Base-by-base conservation (phyloP, 768 basidiomycete genomes). In the Kwoniella dejecticola region DNA sequence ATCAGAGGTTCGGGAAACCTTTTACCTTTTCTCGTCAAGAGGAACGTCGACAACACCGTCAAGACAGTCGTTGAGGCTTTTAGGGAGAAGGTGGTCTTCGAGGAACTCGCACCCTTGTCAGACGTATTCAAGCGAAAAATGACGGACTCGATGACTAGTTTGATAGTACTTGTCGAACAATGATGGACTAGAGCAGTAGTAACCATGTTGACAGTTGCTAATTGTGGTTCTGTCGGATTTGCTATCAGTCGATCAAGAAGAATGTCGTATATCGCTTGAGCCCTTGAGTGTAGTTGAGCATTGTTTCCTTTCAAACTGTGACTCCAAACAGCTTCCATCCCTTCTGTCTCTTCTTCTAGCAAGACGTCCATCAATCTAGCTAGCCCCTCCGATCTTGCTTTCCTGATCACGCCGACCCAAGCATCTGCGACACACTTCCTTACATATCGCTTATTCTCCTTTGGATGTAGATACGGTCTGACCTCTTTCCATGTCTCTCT, bases 151-250 rank as follows among this genome's bases (percentile, higher is more conserved):
- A 84, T 76, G 13, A 91, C 65, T 23, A 87, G 86, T 45, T 62
- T 56, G 45, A 79, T 54, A 21, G 58, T 60, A 1, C 65, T 31
- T 8, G 82, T 82, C 66, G 87, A 88, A 76, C 88, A 87, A 69
- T 95, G 91, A 71, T 95, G 93, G 19, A 89, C 85, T 11, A 91
- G 79, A 0, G 91, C 87, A 0, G 91, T 94, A 1, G 91, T 79
- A 0, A 88, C 80, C 31, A 91, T 85, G 29, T 46, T 50, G 26
- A 73, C n/a, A 13, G 60, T 68, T 0, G 29, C 49, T 4, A 44
- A n/a, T 41, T 63, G 50, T 8, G 21, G 30, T 26, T 36, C 44
- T 13, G 44, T 81, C 74, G 68, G 67, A 76, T 45, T 41, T 15
- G 77, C 70, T 19, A 89, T 79, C 68, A 89, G 83, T 62, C 82